These are phyloP conservation scores for Puccinia horiana DNA, from an alignment of 1,284 basidiomycete species.

Conservation along the genomic window DNA sequence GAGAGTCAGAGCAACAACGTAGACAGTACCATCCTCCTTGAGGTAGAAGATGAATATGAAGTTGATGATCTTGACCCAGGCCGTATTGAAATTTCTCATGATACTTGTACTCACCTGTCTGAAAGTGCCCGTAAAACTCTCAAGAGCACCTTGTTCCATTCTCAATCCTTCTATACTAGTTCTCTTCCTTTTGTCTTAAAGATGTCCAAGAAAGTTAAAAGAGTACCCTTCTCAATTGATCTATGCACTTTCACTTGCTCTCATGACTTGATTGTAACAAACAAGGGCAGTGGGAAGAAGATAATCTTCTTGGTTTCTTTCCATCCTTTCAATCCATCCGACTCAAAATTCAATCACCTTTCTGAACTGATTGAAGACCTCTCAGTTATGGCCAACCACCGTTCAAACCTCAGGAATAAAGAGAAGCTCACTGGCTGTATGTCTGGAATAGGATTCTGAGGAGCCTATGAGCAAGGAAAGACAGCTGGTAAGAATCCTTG, in stretches of 20 bases:
- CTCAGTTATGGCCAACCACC: not conserved
- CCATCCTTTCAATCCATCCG: not conserved
- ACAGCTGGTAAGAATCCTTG: not conserved
- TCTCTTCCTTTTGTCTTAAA: too few relatives aligned
- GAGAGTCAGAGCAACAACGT: too few relatives aligned
- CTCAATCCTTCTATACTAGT: too few relatives aligned
- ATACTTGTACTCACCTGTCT: too few relatives aligned
- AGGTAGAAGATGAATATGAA: too few relatives aligned
- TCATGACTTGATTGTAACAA: not conserved
- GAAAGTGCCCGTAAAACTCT: too few relatives aligned
- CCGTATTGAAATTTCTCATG: too few relatives aligned
- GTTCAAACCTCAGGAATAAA: not conserved
- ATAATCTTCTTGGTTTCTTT: not conserved
- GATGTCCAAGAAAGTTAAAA: not conserved
- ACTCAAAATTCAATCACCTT: not conserved
- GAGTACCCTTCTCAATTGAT: not conserved
- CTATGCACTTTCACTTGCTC: not conserved
- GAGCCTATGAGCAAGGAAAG: slow-evolving; percentile 1
- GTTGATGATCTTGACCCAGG: too few relatives aligned
- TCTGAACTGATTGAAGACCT: slow-evolving; percentile 8
- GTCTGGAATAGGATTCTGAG: not conserved
- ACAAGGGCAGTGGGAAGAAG: not conserved
- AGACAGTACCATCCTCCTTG: too few relatives aligned
- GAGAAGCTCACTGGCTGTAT: not conserved
- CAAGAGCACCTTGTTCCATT: too few relatives aligned